Evolutionary conservation across 805 yeast species (phyloP), one percentile per base, ranked within the genome.

Genomic region (Lipomyces mesembrius): DNA sequence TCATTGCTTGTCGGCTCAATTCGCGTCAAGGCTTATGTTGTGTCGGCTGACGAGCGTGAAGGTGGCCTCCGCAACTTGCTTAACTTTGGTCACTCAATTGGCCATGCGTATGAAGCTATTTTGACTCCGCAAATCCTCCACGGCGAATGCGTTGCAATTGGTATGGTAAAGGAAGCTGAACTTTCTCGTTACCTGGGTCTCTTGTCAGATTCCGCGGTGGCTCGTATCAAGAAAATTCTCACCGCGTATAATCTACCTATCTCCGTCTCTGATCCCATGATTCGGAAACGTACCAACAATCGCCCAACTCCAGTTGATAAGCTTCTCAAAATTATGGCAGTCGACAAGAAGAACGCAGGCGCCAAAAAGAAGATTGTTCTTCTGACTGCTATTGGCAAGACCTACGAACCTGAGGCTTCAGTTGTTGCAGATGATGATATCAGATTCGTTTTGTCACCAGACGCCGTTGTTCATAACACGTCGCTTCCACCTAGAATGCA

Each of bases 61-160:
- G 92, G 97, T 59, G 95, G 97, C 2, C 83, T 95, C 72, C 85
- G 99, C 79, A 95, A 95, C 78, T 80, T 95, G 71, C 83, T 95
- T 67, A 95, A 95, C 79, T 95, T 94, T 76, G 99, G 99, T 46
- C 99, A 95, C 78, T 86, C 97, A 35, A 93, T 95, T 74, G 99
- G 99, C 57, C 99, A 95, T 78, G 99, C 99, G 25, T 92, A 90
- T 71, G 99, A 95, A 81, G 98, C 99, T n/a, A 87, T 95, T 46
- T 83, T 95, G 69, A 93, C 98, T 3, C 99, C 99, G 8, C 92
- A 93, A 78, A 95, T 97, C 29, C 83, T 95, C 57, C 99, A 95
- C 75, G 99, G 99, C 67, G 99, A 95, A 79, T 95, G 99, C 84
- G 99, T 95, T n/a, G 84, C 98, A n/a, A 85, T 95, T 68, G 99